Conservation (phyloP, 257 asterid species). For the Fraxinus pennsylvanica region DNA sequence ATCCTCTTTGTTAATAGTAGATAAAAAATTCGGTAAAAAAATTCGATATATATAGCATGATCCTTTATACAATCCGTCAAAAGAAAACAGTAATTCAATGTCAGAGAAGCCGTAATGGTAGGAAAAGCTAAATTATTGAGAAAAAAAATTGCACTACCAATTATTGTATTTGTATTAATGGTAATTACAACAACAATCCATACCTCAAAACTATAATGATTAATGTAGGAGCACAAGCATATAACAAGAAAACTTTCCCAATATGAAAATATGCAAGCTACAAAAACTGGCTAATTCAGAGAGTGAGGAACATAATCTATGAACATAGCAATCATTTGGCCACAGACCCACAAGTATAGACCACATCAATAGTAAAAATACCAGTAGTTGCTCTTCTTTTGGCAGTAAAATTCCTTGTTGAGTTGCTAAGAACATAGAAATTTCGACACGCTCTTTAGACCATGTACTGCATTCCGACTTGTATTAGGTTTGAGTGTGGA, state of each 20-base stretch:
- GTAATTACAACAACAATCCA: background rate
- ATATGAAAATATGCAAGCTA: constrained; percentile 21
- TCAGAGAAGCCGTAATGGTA: background rate
- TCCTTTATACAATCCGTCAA: background rate
- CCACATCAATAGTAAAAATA: constrained; percentile 6
- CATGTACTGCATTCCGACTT: constrained; percentile 96
- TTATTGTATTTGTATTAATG: background rate
- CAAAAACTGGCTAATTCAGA: constrained; percentile 25
- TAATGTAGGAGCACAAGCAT: background rate
- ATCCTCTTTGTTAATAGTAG: no score
- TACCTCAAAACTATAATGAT: background rate
- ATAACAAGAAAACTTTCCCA: constrained; percentile 15
- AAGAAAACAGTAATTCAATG: background rate
- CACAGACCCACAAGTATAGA: background rate
- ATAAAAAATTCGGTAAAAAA: no score
- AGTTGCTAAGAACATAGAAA: background rate
- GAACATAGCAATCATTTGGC: constrained; percentile 5
- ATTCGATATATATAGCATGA: no score
- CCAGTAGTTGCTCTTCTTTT: constrained; percentile 15
- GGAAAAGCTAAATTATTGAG: background rate
- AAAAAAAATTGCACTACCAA: background rate
- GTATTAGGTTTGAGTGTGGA: constrained; percentile 83
- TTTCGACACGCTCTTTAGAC: constrained; percentile 49
- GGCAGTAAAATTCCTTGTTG: constrained; percentile 9
- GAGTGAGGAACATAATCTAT: background rate